Base-by-base conservation (phyloP, 1,139 yeast species). In the Hyphopichia buzzinii region DNA sequence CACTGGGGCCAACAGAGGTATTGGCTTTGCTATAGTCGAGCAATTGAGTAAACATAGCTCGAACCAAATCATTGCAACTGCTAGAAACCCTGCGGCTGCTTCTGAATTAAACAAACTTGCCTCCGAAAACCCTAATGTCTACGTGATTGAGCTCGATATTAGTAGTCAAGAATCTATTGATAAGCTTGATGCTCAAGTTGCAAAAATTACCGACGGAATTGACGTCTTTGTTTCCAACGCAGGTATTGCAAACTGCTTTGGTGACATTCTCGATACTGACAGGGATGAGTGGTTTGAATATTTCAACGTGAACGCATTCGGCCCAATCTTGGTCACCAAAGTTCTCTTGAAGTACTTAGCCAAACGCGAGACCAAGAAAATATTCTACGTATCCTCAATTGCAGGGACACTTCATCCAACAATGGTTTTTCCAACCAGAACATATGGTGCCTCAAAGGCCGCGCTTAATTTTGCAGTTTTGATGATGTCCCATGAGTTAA, bases 371-470 rank as follows among this genome's bases (percentile, higher is more conserved):
- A 44, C 52, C 4, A 50, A 55, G 37, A 54, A 55, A 36, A 39
- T 60, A 11, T 40, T 52, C 1, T 51, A 59, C 39, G 47, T 58
- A 12, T 55, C 66, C 6, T 45, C 56, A 17, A 19, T 46, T n/a
- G 52, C 48, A 27, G 64, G 58, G 0, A 48, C 62, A 3, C 44
- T 59, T 30, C 43, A 7, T 4, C n/a, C n/a, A n/a, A n/a, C n/a
- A n/a, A n/a, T n/a, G n/a, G n/a, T n/a, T n/a, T 8, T 12, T 17
- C 16, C 14, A 4, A 37, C 51, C 31, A 46, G 52, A 11, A 55
- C 61, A n/a, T 61, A 58, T 40, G 52, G 52, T 26, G 48, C 42
- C 13, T 57, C 67, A 7, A 64, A 64, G 37, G 63, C 64, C 5
- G 62, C 62, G 5, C 36, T 60, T 15, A 59, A 59, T 38, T 46